Conservation (phyloP, 2,329 filamentous ascomycete genomes). For the Dactylellina haptotyla region DNA sequence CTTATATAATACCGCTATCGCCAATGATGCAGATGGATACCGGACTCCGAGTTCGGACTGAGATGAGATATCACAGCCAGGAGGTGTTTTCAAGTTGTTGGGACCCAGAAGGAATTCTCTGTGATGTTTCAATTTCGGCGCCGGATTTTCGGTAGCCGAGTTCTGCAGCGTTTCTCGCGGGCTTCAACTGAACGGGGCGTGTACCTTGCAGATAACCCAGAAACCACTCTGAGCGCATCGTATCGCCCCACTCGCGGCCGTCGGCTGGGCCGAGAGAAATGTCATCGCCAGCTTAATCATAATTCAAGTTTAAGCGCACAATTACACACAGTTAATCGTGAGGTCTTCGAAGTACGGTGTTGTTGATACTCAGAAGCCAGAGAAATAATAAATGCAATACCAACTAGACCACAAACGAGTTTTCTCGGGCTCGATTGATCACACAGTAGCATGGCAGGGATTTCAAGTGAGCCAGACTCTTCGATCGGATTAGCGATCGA, state of each 20-base stretch:
- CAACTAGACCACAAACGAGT: too few relatives aligned
- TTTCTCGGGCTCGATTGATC: too few relatives aligned
- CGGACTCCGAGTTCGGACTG: conserved; percentile 49
- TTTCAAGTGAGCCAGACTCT: too few relatives aligned
- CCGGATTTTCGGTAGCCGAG: conserved; percentile 54
- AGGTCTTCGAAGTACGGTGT: too few relatives aligned
- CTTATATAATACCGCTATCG: conserved; percentile 1
- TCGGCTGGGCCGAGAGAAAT: background rate
- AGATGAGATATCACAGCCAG: conserved; percentile 15
- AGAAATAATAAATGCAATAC: too few relatives aligned
- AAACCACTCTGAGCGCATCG: background rate
- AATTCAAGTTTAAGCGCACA: too few relatives aligned
- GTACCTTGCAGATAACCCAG: conserved; percentile 18
- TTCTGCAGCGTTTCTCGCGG: background rate
- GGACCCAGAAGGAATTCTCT: conserved; percentile 15
- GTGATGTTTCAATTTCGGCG: conserved; percentile 4
- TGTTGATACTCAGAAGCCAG: too few relatives aligned
- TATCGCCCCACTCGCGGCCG: background rate
- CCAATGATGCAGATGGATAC: conserved; percentile 14
- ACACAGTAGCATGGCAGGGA: too few relatives aligned
- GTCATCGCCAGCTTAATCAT: background rate
- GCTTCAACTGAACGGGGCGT: too few relatives aligned
- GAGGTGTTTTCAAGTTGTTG: conserved; percentile 42
- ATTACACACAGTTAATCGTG: too few relatives aligned
- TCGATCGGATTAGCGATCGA: too few relatives aligned